Evolutionary conservation across 495 filamentous ascomycete species (phyloP).

Genomic region (Hypoxylon subgilvum): DNA sequence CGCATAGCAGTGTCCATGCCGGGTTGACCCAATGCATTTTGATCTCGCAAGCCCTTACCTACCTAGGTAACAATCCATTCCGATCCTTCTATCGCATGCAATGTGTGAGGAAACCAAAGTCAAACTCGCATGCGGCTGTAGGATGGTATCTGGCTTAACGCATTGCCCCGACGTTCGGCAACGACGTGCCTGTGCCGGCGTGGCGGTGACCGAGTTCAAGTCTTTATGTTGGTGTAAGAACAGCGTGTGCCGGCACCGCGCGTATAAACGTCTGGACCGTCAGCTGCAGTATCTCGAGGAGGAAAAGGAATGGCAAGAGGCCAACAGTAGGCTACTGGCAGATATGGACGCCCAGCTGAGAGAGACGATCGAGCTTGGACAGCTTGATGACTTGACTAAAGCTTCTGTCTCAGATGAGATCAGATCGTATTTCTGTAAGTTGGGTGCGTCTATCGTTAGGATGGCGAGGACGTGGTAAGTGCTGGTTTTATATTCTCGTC

Average conservation of each 20-base stretch:
- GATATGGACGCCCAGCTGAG: too few relatives aligned
- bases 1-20: not conserved
- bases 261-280: slow-evolving; percentile 12
- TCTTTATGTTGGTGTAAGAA: slow-evolving; percentile 23
- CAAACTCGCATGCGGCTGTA: slow-evolving; percentile 8
- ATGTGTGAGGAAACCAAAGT: not conserved
- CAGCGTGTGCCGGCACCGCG: slow-evolving; percentile 14
- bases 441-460: too few relatives aligned
- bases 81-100: too few relatives aligned
- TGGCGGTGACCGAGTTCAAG: not conserved
- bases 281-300: slow-evolving; percentile 20
- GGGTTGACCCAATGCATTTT: not conserved
- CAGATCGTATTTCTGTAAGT: too few relatives aligned
- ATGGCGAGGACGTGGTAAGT: too few relatives aligned
- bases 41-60: not conserved
- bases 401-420: too few relatives aligned
- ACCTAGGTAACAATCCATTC: not conserved
- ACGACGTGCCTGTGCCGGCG: not conserved
- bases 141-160: not conserved
- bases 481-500: too few relatives aligned
- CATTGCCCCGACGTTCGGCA: not conserved
- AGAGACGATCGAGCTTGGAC: not conserved
- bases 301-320: slow-evolving; percentile 8
- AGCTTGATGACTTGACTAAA: not conserved
- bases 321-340: too few relatives aligned